Conservation (phyloP, 2,329 filamentous ascomycete genomes). For the Talaromyces sp. region DNA sequence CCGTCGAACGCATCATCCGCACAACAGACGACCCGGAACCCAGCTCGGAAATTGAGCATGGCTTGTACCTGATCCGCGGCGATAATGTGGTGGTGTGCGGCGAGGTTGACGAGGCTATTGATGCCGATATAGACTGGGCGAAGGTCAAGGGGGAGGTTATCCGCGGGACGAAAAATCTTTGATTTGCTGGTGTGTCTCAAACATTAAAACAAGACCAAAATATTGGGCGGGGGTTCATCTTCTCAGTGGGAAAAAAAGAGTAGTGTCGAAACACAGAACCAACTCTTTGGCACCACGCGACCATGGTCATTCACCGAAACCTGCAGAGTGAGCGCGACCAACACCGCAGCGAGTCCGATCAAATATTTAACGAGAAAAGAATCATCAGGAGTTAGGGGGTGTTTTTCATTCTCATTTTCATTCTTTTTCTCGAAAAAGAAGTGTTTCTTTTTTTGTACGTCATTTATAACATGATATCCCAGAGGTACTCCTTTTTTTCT, state of each 20-base stretch:
- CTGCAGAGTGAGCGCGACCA: background rate
- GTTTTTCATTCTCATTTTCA: too few species aligned
- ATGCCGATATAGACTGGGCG: conserved; percentile 86
- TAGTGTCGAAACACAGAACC: background rate
- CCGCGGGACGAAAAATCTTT: conserved; percentile 74
- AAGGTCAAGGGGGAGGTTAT: conserved; percentile 82
- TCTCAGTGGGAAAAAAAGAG: background rate
- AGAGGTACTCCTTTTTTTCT: background rate
- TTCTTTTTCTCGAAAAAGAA: background rate
- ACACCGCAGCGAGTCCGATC: background rate
- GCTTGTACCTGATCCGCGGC: conserved; percentile 85
- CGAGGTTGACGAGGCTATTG: conserved; percentile 81
- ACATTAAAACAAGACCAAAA: background rate
- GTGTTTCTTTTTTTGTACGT: background rate
- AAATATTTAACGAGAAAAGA: background rate
- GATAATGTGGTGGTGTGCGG: conserved; percentile 92
- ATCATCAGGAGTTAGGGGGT: background rate
- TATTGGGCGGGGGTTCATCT: background rate
- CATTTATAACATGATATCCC: background rate
- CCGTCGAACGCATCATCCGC: conserved; percentile 85
- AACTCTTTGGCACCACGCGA: background rate
- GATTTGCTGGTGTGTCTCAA: conserved; percentile 17
- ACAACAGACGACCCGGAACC: conserved; percentile 76
- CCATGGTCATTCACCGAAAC: background rate
- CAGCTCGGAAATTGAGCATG: conserved; percentile 74